Conservation (phyloP, 2,329 filamentous ascomycete species). For the Tolypocladium paradoxum region DNA sequence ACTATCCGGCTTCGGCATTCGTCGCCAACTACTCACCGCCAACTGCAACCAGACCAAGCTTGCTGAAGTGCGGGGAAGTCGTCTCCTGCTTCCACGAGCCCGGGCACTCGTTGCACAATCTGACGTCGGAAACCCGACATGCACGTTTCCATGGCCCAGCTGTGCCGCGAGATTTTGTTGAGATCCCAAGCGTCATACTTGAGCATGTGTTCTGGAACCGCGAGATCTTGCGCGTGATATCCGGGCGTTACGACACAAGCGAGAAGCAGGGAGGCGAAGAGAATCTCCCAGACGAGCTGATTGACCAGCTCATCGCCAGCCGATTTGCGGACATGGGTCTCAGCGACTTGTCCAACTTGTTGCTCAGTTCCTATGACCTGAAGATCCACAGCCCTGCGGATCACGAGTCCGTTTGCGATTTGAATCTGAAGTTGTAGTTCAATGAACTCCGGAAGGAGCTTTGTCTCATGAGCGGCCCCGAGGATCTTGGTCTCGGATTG, state of each 20-base stretch:
- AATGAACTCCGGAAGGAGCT: background rate
- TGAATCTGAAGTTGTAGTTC: background rate
- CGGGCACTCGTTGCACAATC: background rate
- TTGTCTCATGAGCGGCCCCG: background rate
- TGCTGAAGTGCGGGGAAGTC: background rate
- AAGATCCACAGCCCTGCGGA: background rate
- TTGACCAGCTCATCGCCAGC: background rate
- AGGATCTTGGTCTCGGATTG: background rate
- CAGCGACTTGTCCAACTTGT: background rate
- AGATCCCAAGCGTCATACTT: background rate
- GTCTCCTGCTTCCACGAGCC: background rate
- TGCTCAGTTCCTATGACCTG: background rate
- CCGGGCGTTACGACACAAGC: background rate
- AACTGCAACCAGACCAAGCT: background rate
- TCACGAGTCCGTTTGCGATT: background rate
- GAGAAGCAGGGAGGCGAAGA: background rate
- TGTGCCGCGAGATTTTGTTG: background rate
- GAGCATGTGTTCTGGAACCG: background rate
- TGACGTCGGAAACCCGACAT: background rate
- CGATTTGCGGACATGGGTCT: background rate
- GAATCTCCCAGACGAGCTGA: background rate
- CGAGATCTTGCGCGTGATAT: background rate
- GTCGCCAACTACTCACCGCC: background rate
- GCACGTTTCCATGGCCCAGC: background rate
- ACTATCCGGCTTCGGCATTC: background rate